Percentiles rank a stretch among this genome's conserved stretches.
Conservation (phyloP, 2,329 filamentous ascomycete genomes). For the Hypoxylon rubiginosum region DNA sequence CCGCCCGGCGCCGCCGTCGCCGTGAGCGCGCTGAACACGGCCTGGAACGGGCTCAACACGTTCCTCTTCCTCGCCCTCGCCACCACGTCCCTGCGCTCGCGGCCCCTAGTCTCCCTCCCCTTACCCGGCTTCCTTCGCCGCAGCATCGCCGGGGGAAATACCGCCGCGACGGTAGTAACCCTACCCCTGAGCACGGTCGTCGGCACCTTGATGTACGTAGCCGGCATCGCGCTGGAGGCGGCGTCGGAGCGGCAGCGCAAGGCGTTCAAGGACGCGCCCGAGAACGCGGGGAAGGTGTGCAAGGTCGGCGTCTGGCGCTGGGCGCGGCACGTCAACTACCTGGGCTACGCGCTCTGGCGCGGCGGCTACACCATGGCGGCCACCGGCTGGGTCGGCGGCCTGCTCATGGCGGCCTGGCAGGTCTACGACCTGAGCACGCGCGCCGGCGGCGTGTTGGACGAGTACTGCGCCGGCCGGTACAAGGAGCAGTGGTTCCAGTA, state of each 20-base stretch:
- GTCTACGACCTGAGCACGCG: slow-evolving; percentile 51
- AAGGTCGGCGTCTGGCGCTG: slow-evolving; percentile 55
- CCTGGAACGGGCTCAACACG: slow-evolving; percentile 67
- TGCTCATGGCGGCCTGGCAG: slow-evolving; percentile 49
- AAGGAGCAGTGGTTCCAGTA: slow-evolving; percentile 57
- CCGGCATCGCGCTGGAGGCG: slow-evolving; percentile 68
- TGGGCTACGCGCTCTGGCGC: slow-evolving; percentile 54
- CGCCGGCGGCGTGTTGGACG: slow-evolving; percentile 53
- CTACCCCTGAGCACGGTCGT: slow-evolving; percentile 58
- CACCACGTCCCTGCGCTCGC: slow-evolving; percentile 57
- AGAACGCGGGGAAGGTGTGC: slow-evolving; percentile 57
- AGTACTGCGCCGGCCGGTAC: slow-evolving; percentile 56
- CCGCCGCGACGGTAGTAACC: too few species aligned
- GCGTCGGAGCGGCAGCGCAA: slow-evolving; percentile 69
- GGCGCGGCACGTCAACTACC: slow-evolving; percentile 59
- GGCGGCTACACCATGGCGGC: slow-evolving; percentile 53
- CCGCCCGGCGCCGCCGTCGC: slow-evolving; percentile 56
- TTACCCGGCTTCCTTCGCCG: slow-evolving; percentile 46
- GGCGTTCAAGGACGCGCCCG: slow-evolving; percentile 55
- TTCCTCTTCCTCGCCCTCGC: slow-evolving; percentile 65
- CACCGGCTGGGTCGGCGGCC: slow-evolving; percentile 54
- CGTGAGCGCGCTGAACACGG: slow-evolving; percentile 66
- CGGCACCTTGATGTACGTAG: slow-evolving; percentile 63
- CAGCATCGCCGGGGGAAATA: slow-evolving; percentile 41
- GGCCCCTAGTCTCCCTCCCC: slow-evolving; percentile 38